Base-by-base conservation (phyloP, 2,329 filamentous ascomycete genomes). In the Penicillium aurantiogriseum region DNA sequence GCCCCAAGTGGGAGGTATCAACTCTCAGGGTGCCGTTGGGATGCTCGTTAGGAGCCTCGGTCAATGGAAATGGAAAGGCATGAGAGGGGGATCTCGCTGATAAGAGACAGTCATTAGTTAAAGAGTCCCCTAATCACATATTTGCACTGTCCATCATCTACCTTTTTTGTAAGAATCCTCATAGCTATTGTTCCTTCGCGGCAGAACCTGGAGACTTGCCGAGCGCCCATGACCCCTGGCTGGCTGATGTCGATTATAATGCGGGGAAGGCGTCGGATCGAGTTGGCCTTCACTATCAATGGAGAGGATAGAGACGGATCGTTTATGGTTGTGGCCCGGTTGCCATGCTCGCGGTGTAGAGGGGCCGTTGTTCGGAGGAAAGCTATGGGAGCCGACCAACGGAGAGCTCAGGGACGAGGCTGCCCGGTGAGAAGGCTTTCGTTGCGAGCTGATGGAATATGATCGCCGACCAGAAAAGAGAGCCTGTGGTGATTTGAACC, bases 231-330 rank as follows among this genome's bases (percentile, higher is more conserved):
- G 92, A 5, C 87, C 84, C 65, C 85, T 85, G 19, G 69, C 71
- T 21, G 85, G 82, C 51, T 85, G 81, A 51, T 81, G 77, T 21
- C 81, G 74, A 64, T 77, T 74, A 55, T 70, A 71, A 39, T 62
- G 69, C 54, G 63, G 62, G n/a, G 67, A 71, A 38, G 68, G 69
- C 2, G 69, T 63, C 52, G 74, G 69, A 54, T 72, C 66, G 51
- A 62, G 61, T 61, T 69, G 62, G 58, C 73, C 72, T 65, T 82
- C 79, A 61, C 78, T 79, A 55, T 87, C 88, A 65, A 93, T 85
- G 10, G 90, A 93, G 45, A 93, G 85, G 62, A 94, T 93, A 19
- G 90, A 94, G 31, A 94, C 82, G 3, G 90, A 93, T 66, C 89
- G 82, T 71, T 88, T 86, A 67, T 92, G 90, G 52, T 81, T 78